These are phyloP conservation scores for Boletus patriciae DNA, from an alignment of 768 basidiomycete genomes.

Conservation along the genomic window DNA sequence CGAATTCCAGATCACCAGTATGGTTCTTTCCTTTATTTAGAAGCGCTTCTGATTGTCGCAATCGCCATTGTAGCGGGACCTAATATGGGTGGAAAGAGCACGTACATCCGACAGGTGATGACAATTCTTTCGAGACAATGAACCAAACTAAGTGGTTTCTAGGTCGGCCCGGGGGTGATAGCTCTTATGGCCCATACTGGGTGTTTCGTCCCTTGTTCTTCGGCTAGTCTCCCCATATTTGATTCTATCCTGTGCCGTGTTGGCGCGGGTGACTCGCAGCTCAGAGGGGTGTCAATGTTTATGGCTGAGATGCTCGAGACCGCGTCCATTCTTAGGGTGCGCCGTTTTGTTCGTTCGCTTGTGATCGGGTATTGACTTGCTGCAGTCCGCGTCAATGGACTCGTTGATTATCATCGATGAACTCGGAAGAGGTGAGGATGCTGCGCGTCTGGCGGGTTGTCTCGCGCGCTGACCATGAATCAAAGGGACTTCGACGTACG, in stretches of 20 bases:
- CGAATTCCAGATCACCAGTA: conserved; percentile 95
- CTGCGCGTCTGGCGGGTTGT: background rate
- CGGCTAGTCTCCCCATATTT: conserved; percentile 86
- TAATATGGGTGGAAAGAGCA: conserved; percentile 99
- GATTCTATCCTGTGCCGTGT: conserved; percentile 95
- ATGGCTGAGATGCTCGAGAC: conserved; percentile 99
- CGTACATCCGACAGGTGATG: conserved; percentile 85
- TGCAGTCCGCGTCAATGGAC: conserved; percentile 84
- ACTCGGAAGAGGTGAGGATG: conserved; percentile 72
- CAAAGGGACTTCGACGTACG: conserved; percentile 90
- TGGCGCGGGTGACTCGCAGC: conserved; percentile 95
- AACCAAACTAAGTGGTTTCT: conserved; percentile 14
- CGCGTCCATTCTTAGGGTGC: conserved; percentile 85
- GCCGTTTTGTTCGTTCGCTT: conserved; percentile 21
- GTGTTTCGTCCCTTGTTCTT: conserved; percentile 90
- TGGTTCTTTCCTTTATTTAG: conserved; percentile 18
- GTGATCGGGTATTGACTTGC: background rate
- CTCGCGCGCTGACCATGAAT: conserved; percentile 6
- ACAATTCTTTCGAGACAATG: background rate
- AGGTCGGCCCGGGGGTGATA: conserved; percentile 95
- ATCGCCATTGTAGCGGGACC: conserved; percentile 67
- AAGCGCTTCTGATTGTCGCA: background rate
- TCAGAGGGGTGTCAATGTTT: conserved; percentile 98
- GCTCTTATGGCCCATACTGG: conserved; percentile 95
- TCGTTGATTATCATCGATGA: conserved; percentile 98